These are phyloP conservation scores for Fraxinus nigra DNA, from an alignment of 305 asterid species.

Conservation along the genomic window DNA sequence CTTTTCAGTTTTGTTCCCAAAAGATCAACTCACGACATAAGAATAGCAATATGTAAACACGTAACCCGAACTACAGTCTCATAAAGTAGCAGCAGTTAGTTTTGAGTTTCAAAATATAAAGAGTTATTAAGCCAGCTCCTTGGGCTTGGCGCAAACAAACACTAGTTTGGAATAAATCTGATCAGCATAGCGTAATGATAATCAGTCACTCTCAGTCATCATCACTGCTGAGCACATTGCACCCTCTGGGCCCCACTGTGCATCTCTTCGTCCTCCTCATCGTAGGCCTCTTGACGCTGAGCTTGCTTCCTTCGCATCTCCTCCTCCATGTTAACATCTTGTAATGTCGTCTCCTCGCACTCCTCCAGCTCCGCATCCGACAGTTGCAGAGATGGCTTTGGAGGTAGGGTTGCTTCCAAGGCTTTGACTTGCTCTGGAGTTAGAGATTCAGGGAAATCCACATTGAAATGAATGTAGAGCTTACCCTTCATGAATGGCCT, in stretches of 20 bases:
- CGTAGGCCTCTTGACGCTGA: conserved; percentile 43
- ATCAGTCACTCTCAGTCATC: background rate
- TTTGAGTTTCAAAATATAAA: background rate
- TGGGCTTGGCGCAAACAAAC: background rate
- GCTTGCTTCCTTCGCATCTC: conserved; percentile 47
- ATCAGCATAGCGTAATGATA: background rate
- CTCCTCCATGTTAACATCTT: conserved; percentile 47
- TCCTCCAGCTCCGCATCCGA: conserved; percentile 28
- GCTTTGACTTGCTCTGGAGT: conserved; percentile 26
- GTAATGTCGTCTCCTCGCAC: conserved; percentile 42
- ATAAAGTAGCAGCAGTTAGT: background rate
- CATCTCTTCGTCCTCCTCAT: conserved; percentile 36
- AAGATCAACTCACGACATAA: background rate
- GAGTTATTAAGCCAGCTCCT: background rate
- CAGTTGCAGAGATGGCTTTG: conserved; percentile 15
- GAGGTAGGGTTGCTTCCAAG: conserved; percentile 29
- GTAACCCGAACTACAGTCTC: background rate
- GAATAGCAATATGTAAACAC: background rate
- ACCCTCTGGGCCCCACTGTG: background rate
- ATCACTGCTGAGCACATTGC: conserved; percentile 6
- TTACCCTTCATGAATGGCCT: conserved; percentile 63
- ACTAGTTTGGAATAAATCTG: background rate
- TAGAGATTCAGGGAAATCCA: conserved; percentile 49
- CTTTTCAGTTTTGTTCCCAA: background rate
- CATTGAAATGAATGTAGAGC: conserved; percentile 56